A percentile compares a stretch with the other conserved stretches of the same genome.
Evolutionary conservation across 106 monocot species (phyloP).

Genomic region (Platanthera zijinensis): DNA sequence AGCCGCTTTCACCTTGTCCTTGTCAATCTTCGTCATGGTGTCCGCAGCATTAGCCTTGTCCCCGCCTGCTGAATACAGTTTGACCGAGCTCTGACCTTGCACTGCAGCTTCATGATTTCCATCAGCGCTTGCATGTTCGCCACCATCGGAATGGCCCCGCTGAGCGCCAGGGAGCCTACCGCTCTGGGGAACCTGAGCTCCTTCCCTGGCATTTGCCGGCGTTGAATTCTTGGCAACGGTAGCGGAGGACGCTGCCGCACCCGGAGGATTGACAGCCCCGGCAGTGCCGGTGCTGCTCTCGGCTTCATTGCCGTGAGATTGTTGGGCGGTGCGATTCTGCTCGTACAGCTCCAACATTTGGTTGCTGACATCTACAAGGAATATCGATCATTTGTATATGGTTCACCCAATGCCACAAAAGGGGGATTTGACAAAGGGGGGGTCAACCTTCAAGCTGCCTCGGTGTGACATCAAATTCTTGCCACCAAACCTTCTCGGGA

Average conservation of each 20-base stretch:
- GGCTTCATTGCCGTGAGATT: constrained; percentile 34
- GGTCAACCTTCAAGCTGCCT: constrained; percentile 55
- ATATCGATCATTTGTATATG: background rate
- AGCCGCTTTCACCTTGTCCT: constrained; percentile 65
- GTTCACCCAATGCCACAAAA: background rate
- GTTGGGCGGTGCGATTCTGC: constrained; percentile 36
- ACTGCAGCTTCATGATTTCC: constrained; percentile 6
- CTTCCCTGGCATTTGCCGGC: constrained; percentile 1
- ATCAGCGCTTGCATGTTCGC: background rate
- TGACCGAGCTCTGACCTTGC: constrained; percentile 6
- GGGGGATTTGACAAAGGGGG: background rate
- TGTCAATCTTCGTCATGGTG: constrained; percentile 34
- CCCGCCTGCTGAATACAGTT: constrained; percentile 6
- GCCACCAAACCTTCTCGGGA: constrained; percentile 74
- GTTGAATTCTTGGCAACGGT: constrained; percentile 21
- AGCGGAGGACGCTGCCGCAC: background rate
- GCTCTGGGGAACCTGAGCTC: background rate
- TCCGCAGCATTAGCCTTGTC: constrained; percentile 1
- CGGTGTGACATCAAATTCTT: constrained; percentile 40
- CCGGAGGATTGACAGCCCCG: constrained; percentile 17
- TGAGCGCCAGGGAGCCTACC: background rate
- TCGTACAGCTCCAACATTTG: constrained; percentile 75
- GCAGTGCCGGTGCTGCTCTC: constrained; percentile 30
- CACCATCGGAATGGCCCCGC: background rate
- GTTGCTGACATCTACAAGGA: constrained; percentile 61